Evolutionary conservation across 2,329 filamentous ascomycete genomes (phyloP).

Genomic region (Penicillium sp.): DNA sequence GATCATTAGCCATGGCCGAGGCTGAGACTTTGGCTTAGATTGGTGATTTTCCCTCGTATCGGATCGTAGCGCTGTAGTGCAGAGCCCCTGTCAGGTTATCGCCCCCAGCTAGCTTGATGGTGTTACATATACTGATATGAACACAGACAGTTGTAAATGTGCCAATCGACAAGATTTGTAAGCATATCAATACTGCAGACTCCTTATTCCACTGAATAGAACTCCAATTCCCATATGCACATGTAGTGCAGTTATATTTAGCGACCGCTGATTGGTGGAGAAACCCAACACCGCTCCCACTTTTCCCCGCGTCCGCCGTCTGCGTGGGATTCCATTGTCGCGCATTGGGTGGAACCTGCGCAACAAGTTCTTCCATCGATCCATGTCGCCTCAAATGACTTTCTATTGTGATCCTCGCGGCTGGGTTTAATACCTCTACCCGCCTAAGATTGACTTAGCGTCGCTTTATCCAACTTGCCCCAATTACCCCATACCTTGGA

Average conservation of each 20-base stretch:
- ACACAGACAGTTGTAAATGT: too few relatives aligned
- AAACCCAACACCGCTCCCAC: constrained; percentile 25
- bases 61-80: constrained; percentile 3
- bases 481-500: constrained; percentile 6
- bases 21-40: constrained; percentile 3
- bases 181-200: background rate
- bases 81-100: background rate
- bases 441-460: background rate
- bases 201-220: background rate
- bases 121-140: background rate
- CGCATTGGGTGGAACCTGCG: constrained; percentile 11
- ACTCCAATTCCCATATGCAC: background rate
- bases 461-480: background rate
- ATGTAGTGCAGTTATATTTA: background rate
- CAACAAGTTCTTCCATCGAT: constrained; percentile 16
- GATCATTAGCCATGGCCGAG: constrained; percentile 9
- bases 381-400: constrained; percentile 12
- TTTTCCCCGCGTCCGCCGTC: constrained; percentile 24
- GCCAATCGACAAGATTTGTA: background rate
- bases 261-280: constrained; percentile 36
- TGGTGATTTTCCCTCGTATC: constrained; percentile 26
- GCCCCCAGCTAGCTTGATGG: background rate
- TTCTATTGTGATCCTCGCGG: background rate
- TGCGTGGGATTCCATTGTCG: constrained; percentile 7
- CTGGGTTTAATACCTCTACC: background rate